Evolutionary conservation across 495 filamentous ascomycete species (phyloP).

Genomic region (Durotheca rogersii): DNA sequence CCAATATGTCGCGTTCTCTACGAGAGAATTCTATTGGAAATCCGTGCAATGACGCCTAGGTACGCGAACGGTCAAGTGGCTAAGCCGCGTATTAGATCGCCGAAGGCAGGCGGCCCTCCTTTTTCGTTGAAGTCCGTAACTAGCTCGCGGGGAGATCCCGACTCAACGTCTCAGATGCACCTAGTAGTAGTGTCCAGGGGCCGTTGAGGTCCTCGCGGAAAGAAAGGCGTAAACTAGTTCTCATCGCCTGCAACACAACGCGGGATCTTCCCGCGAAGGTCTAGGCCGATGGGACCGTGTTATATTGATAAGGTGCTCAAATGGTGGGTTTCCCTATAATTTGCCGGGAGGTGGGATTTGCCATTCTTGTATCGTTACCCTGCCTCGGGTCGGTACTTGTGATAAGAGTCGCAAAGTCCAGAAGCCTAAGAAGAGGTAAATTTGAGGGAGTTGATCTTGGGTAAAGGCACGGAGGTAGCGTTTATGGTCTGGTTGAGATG

Average conservation of each 20-base stretch:
- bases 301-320: background rate
- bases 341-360: too few relatives aligned
- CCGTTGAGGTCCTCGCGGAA: conserved; percentile 37
- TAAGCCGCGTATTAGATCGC: conserved; percentile 41
- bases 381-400: too few relatives aligned
- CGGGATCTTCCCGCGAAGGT: background rate
- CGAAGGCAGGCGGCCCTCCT: conserved; percentile 27
- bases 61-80: conserved; percentile 36
- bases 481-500: too few relatives aligned
- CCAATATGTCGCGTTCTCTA: too few relatives aligned
- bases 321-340: too few relatives aligned
- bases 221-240: conserved; percentile 41
- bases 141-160: conserved; percentile 31
- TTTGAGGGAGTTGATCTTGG: too few relatives aligned
- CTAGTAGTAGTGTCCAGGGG: too few relatives aligned
- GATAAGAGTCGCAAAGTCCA: too few relatives aligned
- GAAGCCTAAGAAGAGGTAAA: too few relatives aligned
- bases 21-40: background rate
- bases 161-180: conserved; percentile 43
- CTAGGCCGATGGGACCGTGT: background rate
- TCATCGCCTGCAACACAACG: conserved; percentile 43
- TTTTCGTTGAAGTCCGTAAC: conserved; percentile 6
- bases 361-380: too few relatives aligned
- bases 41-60: conserved; percentile 18
- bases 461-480: too few relatives aligned